phyloP scores from a whole-genome alignment of 441 rosid species.

The Macaranga tanarius region DNA sequence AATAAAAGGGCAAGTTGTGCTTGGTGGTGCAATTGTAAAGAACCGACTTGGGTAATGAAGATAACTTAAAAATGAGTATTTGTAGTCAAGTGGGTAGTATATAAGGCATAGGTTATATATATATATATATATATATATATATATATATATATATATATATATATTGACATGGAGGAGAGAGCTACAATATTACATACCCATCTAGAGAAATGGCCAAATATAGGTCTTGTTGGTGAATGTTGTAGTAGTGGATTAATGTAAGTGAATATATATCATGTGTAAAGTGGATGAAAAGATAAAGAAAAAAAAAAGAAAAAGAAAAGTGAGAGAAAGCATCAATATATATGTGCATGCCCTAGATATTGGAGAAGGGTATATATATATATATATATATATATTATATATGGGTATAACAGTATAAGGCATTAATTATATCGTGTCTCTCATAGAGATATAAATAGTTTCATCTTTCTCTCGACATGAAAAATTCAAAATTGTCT shows the following conservation, averaged over 20 bases:
- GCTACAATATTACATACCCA: background rate
- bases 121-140: background rate
- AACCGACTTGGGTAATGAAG: conserved; percentile 20
- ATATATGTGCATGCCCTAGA: conserved; percentile 27
- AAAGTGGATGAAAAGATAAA: background rate
- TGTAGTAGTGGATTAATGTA: background rate
- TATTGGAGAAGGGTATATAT: conserved; percentile 25
- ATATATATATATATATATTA: no score
- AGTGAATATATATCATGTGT: conserved; percentile 6
- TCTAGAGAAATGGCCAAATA: conserved; percentile 34
- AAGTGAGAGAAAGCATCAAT: conserved; percentile 17
- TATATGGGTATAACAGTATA: conserved; percentile 19
- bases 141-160: background rate
- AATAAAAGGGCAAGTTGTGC: conserved; percentile 21
- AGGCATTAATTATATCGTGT: background rate
- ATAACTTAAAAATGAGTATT: conserved; percentile 18
- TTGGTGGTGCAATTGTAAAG: conserved; percentile 26
- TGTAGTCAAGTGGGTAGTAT: conserved; percentile 8
- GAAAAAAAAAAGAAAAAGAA: background rate
- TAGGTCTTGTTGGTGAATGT: conserved; percentile 1
- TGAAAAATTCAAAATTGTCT: no score
- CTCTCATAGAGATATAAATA: no score
- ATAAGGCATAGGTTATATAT: background rate
- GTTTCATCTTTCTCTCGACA: no score
- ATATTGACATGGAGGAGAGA: background rate